phyloP scores from a whole-genome alignment of 2,329 filamentous ascomycete species.

The Neurospora sp. region DNA sequence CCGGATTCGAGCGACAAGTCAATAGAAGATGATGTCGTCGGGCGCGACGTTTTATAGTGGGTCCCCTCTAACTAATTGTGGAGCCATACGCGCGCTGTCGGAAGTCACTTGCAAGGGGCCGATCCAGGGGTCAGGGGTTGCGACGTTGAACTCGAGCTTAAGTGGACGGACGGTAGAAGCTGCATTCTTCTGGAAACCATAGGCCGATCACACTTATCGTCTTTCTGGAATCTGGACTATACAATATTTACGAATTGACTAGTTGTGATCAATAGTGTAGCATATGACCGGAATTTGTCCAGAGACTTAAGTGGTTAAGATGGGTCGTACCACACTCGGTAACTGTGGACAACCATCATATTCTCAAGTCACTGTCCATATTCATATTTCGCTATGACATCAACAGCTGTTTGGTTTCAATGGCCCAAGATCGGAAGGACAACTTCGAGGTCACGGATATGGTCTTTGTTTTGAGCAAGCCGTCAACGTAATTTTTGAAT shows the following conservation, averaged over 20 bases:
- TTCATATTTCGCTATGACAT: not conserved
- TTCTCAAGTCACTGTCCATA: not conserved
- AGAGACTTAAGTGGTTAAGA: not conserved
- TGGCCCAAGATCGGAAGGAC: not conserved
- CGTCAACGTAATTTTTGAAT: not conserved
- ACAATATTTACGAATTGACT: no score
- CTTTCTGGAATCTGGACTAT: not conserved
- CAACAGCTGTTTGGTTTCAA: not conserved
- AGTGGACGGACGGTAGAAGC: not conserved
- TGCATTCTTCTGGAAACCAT: not conserved
- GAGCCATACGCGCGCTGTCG: not conserved
- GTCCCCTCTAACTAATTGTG: conserved; percentile 1
- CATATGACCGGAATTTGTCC: not conserved
- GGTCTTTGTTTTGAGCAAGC: not conserved
- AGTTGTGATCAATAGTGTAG: not conserved
- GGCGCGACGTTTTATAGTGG: conserved; percentile 7
- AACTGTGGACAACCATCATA: not conserved
- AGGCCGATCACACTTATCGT: not conserved
- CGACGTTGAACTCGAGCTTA: not conserved
- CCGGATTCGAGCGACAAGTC: not conserved
- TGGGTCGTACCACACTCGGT: not conserved
- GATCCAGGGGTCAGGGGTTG: not conserved
- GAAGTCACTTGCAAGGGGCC: not conserved
- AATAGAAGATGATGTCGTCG: conserved; percentile 11
- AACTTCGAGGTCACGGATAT: not conserved